Conservation (phyloP, 768 basidiomycete genomes). For the Leccinum arenicola region DNA sequence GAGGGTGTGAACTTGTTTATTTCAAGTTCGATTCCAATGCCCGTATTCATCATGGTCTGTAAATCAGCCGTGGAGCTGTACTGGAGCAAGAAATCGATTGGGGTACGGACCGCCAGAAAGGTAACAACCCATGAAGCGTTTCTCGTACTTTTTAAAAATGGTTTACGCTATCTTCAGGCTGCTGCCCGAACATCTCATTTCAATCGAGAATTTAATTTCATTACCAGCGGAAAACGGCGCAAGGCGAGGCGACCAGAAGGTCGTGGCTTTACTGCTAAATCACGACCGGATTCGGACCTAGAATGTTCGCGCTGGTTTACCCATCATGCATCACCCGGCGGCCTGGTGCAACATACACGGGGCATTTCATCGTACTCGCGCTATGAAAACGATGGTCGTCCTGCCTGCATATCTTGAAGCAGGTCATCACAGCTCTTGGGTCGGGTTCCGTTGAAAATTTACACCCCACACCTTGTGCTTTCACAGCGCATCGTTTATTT, state of each 20-base stretch:
- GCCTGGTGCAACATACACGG: neutral
- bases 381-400: neutral
- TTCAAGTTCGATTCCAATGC: neutral
- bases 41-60: neutral
- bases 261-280: neutral
- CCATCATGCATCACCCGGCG: neutral
- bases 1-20: neutral
- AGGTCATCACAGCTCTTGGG: neutral
- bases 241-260: neutral
- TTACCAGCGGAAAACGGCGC: neutral
- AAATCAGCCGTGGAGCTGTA: neutral
- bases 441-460: neutral
- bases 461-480: neutral
- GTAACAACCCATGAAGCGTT: neutral
- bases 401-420: neutral
- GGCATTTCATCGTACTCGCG: neutral
- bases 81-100: neutral
- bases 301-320: constrained; percentile 1
- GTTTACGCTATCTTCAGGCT: neutral
- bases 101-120: neutral
- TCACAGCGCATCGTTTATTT: neutral
- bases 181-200: neutral
- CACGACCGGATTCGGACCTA: neutral
- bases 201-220: too few relatives aligned
- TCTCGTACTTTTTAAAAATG: neutral